A percentile compares a stretch with the other conserved stretches of the same genome.
phyloP scores from a whole-genome alignment of 768 basidiomycete genomes.

The Tulasnella sp. region DNA sequence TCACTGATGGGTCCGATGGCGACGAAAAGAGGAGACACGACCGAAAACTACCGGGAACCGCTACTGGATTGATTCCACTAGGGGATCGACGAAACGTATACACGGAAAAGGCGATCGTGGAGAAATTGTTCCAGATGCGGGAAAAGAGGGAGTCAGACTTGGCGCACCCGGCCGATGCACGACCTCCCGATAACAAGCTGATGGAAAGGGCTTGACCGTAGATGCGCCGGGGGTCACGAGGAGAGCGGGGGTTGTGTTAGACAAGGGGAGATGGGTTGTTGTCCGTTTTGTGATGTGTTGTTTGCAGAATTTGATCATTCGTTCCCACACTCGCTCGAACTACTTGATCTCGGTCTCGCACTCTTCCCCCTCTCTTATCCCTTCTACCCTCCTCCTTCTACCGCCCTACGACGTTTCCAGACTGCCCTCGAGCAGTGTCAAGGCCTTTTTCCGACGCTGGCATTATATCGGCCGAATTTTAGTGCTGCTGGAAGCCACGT shows the following conservation, averaged over 20 bases:
- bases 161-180: constrained; percentile 15
- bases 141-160: constrained; percentile 21
- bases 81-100: constrained; percentile 9
- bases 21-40: constrained; percentile 35
- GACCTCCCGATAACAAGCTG: constrained; percentile 12
- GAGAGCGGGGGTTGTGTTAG: background rate
- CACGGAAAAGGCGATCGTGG: constrained; percentile 21
- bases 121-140: constrained; percentile 14
- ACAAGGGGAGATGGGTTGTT: background rate
- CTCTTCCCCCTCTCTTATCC: background rate
- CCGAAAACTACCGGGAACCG: constrained; percentile 14
- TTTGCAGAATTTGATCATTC: background rate
- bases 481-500: background rate
- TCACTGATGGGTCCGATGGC: constrained; percentile 56
- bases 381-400: background rate
- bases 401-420: background rate
- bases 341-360: background rate
- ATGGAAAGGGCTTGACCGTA: constrained; percentile 14
- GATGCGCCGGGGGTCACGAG: background rate
- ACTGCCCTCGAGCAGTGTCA: background rate
- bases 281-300: background rate
- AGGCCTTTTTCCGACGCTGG: background rate
- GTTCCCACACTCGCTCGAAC: background rate
- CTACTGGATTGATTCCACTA: constrained; percentile 19
- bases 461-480: background rate